Evolutionary conservation across 352 stramenopile genomes (phyloP), one percentile per base, ranked within the genome.

Genomic region (Phytophthora sp.): DNA sequence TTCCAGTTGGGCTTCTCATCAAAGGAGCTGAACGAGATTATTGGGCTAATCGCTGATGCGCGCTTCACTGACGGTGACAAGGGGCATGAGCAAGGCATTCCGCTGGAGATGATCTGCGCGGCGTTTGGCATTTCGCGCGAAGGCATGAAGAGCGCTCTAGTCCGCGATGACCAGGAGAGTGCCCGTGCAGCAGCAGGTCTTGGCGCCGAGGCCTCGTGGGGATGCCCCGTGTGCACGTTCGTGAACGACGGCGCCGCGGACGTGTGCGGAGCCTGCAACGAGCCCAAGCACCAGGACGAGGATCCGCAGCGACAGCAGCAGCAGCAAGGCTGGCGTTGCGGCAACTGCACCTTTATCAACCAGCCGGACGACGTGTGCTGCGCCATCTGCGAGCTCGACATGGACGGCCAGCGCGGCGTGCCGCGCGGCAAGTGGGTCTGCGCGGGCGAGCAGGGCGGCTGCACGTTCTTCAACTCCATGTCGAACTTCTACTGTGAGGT

Each of bases 401-500:
- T 85, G 69, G 78, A 89, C 31, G 88, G 88, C 6, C 77, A 91
- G 57, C 82, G 88, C 12, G 82, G 83, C 27, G 86, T 96, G 10
- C 84, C 88, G 7, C 82, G 83, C 12, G 87, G 82, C 64, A 94
- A 94, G 56, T 96, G 88, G 88, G 76, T 95, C 17, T 96, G 88
- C 44, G 86, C 85, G 1, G 78, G 82, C 3, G 87, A 94, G 34
- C 82, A 95, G 43, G 88, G 88, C 45, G 88, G 88, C 46, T 96
- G 87, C 67, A 96, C 88, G 32, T 95, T 93, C 52, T 95, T 95
- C 75, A 96, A 95, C 63, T 53, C 82, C 12, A 87, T 83, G 56
- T 57, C 69, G 11, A 88, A 80, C 45, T 96, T 95, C 43, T 96
- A 96, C 64, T 96, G 88, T 70, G 86, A 96, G n/a, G 87, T 96